A percentile compares a stretch with the other conserved stretches of the same genome.
phyloP scores from a whole-genome alignment of 345 rosid genomes.

The Cardamine occulta region DNA sequence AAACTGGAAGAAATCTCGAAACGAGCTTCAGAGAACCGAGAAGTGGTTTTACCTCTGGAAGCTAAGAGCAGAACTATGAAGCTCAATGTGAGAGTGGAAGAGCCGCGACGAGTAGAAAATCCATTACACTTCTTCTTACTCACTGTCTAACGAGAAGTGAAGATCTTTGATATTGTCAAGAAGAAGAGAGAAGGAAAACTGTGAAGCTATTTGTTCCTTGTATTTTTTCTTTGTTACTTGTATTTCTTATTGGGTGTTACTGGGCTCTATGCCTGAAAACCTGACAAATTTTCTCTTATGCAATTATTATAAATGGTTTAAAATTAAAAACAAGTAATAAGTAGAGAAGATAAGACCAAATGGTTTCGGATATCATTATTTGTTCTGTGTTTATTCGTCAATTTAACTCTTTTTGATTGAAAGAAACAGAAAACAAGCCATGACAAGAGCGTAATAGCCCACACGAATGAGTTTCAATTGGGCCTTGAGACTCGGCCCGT shows the following conservation, averaged over 20 bases:
- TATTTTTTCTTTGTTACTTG: neutral
- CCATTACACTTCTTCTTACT: constrained; percentile 41
- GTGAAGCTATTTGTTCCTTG: no score
- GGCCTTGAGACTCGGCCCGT: constrained; percentile 25
- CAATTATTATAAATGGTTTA: neutral
- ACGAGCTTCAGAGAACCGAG: neutral
- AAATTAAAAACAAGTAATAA: neutral
- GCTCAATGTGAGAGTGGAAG: constrained; percentile 29
- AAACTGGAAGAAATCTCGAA: neutral
- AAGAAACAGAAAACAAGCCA: neutral
- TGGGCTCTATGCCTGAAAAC: constrained; percentile 27
- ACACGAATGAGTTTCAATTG: neutral
- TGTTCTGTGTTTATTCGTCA: neutral
- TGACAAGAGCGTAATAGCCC: neutral
- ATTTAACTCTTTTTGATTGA: neutral
- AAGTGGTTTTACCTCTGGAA: constrained; percentile 44
- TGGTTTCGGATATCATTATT: constrained; percentile 1
- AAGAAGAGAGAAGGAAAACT: neutral
- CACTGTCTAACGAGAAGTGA: neutral
- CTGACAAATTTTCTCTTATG: constrained; percentile 10
- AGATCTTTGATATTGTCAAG: constrained; percentile 9
- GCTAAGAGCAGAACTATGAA: constrained; percentile 43
- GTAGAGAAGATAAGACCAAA: constrained; percentile 1
- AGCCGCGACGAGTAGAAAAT: constrained; percentile 20
- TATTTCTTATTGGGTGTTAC: constrained; percentile 1